Evolutionary conservation across 345 rosid species (phyloP), one percentile per base, ranked within the genome.

Genomic region (Schrenkiella parvula): DNA sequence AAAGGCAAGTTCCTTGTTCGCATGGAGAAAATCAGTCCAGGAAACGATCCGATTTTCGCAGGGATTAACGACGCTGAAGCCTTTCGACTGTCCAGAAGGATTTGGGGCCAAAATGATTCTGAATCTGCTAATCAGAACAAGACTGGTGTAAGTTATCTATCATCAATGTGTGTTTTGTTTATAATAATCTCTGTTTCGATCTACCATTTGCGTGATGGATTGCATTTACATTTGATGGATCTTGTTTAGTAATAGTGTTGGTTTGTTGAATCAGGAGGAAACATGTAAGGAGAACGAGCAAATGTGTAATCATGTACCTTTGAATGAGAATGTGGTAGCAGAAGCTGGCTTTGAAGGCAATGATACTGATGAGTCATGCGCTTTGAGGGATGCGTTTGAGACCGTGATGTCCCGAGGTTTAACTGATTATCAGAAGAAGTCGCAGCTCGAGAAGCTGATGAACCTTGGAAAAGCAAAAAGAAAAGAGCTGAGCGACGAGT

Each of bases 371-470:
- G 75, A 54, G 58, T 53, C 41, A 4, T 53, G 28, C n/a, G 54
- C 23, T 47, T 12, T 75, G 43, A 8, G 53, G 21, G 79, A 61
- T 68, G 74, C 74, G 4, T 75, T 75, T 35, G 74, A 68, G 65
- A 62, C 70, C 15, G 3, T 62, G 21, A 5, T 68, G 5, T 19
- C 58, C 0, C 28, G 55, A 23, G 70, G 74, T 10, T 51, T 68
- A 21, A 52, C 65, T 25, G 74, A 62, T 12, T 62, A 42, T 46
- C 74, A 61, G 6, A 75, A 44, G 37, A 75, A 52, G 48, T 8
- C 13, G 42, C 32, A 22, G 26, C 26, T 61, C 13, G 64, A 18
- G 51, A 75, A 68, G 17, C 51, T 69, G 42, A 69, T 61, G 64
- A 68, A 25, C 25, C 42, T 75, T 19, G 59, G 14, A 35, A 14